phyloP scores from a whole-genome alignment of 495 filamentous ascomycete genomes.

The Acidomyces sp. region DNA sequence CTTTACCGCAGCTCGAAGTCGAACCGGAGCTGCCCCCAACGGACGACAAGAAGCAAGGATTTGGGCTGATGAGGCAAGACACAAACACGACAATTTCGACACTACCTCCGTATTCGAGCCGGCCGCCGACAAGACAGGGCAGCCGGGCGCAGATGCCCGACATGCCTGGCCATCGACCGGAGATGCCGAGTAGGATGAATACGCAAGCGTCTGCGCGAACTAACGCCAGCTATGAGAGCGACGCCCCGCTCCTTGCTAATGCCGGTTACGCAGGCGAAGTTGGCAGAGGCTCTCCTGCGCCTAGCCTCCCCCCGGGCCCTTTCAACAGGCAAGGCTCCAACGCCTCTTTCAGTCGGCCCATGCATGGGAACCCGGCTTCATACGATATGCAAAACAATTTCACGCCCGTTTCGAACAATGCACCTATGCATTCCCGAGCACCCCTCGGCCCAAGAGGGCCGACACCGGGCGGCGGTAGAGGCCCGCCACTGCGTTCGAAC shows the following conservation, averaged over 20 bases:
- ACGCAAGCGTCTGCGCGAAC: constrained; percentile 35
- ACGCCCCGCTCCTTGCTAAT: constrained; percentile 43
- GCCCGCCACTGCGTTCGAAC: constrained; percentile 15
- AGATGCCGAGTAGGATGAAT: constrained; percentile 28
- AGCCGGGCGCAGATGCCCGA: constrained; percentile 23
- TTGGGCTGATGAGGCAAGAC: constrained; percentile 44
- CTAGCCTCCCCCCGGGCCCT: constrained; percentile 17
- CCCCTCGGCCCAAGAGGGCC: constrained; percentile 6
- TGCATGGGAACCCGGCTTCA: constrained; percentile 3
- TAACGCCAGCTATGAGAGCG: constrained; percentile 39
- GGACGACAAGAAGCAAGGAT: constrained; percentile 42
- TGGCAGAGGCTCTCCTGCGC: constrained; percentile 9
- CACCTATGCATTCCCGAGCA: constrained; percentile 4
- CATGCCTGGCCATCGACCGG: constrained; percentile 25
- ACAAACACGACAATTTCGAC: constrained; percentile 48
- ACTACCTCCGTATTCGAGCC: constrained; percentile 46
- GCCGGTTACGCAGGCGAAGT: constrained; percentile 36
- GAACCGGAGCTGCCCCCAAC: constrained; percentile 10
- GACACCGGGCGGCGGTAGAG: constrained; percentile 1
- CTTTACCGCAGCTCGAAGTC: constrained; percentile 17
- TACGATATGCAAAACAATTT: constrained; percentile 4
- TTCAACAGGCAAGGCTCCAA: constrained; percentile 14
- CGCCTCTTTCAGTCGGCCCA: constrained; percentile 7
- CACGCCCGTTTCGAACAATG: constrained; percentile 5
- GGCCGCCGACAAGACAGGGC: constrained; percentile 38